phyloP scores from a whole-genome alignment of 2,329 filamentous ascomycete species.

The Cercospora nicotianae region DNA sequence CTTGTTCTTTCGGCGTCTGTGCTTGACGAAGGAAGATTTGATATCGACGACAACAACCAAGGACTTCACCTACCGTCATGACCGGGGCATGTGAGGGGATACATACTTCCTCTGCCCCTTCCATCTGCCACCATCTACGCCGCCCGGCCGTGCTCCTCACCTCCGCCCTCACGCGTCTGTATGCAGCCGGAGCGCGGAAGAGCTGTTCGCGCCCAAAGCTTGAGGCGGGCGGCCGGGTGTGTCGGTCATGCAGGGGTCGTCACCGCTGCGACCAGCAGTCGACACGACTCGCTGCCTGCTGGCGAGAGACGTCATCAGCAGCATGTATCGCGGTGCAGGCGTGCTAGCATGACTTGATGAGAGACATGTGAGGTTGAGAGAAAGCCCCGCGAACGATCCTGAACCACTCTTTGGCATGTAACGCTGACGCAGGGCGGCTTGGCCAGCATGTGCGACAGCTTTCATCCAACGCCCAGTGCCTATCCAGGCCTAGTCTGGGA shows the following conservation, averaged over 20 bases:
- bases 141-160: neutral
- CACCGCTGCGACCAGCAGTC: neutral
- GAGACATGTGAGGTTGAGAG: constrained; percentile 1
- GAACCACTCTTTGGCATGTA: neutral
- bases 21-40: neutral
- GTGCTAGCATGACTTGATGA: neutral
- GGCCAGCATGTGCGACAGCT: neutral
- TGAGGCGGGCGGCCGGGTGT: constrained; percentile 4
- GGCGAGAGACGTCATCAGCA: neutral
- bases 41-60: neutral
- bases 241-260: constrained; percentile 7
- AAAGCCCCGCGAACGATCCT: neutral
- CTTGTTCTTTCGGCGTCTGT: constrained; percentile 8
- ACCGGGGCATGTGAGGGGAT: neutral
- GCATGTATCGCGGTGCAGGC: neutral
- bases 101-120: neutral
- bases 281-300: neutral
- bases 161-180: neutral
- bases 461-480: neutral
- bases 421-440: neutral
- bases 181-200: neutral
- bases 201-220: constrained; percentile 7
- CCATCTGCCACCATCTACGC: neutral
- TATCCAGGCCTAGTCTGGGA: neutral
- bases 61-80: neutral